Conservation (phyloP, 768 basidiomycete genomes). For the Amanita inopinata region DNA sequence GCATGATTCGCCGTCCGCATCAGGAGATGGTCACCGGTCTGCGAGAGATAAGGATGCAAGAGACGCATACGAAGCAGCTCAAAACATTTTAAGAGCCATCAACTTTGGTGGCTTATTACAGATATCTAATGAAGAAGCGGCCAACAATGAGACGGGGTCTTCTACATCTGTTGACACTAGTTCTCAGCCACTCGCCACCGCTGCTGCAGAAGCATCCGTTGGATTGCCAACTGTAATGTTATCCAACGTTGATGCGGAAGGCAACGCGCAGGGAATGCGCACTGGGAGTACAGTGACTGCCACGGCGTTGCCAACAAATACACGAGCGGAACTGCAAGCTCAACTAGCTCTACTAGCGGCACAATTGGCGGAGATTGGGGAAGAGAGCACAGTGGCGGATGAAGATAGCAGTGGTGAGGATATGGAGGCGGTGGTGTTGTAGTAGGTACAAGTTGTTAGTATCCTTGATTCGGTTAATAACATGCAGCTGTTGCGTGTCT, state of each 20-base stretch:
- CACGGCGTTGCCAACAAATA: conserved; percentile 14
- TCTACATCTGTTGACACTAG: background rate
- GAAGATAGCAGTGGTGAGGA: conserved; percentile 29
- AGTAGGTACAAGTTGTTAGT: conserved; percentile 11
- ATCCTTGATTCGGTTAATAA: conserved; percentile 8
- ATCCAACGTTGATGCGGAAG: background rate
- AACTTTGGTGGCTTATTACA: conserved; percentile 53
- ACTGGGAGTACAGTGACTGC: background rate
- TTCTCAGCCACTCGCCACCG: background rate
- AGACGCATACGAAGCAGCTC: conserved; percentile 70
- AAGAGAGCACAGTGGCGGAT: conserved; percentile 16
- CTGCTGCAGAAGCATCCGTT: background rate
- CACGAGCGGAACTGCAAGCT: conserved; percentile 62
- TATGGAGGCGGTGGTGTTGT: conserved; percentile 35
- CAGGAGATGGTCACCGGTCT: conserved; percentile 10
- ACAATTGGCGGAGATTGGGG: conserved; percentile 52
- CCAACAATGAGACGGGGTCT: conserved; percentile 1
- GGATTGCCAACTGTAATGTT: background rate
- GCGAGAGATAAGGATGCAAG: conserved; percentile 24
- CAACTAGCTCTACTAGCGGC: conserved; percentile 65
- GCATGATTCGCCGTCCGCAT: conserved; percentile 4
- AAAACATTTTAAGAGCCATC: conserved; percentile 69
- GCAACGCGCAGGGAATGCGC: background rate
- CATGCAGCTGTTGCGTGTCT: too few relatives aligned
- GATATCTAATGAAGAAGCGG: conserved; percentile 17